Conservation (phyloP, 495 filamentous ascomycete species). For the Aspergillus ostianus region DNA sequence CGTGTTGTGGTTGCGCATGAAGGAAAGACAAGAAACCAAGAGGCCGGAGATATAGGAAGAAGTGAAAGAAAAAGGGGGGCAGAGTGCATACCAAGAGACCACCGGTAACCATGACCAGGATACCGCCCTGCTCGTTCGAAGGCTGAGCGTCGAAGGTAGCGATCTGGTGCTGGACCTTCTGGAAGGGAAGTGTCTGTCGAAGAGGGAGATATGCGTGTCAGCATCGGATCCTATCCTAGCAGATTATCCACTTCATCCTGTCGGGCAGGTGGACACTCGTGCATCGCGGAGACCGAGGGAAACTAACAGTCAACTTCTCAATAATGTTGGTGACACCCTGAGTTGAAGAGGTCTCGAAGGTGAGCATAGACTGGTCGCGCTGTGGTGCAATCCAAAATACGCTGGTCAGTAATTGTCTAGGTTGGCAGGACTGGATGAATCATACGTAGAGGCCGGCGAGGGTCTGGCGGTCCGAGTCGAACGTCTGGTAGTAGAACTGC, state of each 20-base stretch:
- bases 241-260: neutral
- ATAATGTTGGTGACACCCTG: slow-evolving; percentile 62
- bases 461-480: slow-evolving; percentile 63
- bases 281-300: neutral
- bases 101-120: slow-evolving; percentile 84
- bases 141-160: slow-evolving; percentile 77
- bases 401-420: neutral
- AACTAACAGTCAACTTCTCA: slow-evolving; percentile 72
- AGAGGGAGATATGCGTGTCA: neutral
- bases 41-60: neutral
- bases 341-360: slow-evolving; percentile 69
- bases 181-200: slow-evolving; percentile 71
- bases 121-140: slow-evolving; percentile 52
- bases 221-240: neutral
- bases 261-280: neutral
- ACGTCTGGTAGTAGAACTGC: slow-evolving; percentile 82
- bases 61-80: neutral
- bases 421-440: neutral
- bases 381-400: slow-evolving; percentile 34
- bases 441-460: slow-evolving; percentile 77
- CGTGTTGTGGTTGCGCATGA: neutral
- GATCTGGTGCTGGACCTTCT: slow-evolving; percentile 69
- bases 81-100: slow-evolving; percentile 64
- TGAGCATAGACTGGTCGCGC: slow-evolving; percentile 88
- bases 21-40: neutral